Conservation (phyloP, 2,329 filamentous ascomycete species). For the Amauroascus niger region DNA sequence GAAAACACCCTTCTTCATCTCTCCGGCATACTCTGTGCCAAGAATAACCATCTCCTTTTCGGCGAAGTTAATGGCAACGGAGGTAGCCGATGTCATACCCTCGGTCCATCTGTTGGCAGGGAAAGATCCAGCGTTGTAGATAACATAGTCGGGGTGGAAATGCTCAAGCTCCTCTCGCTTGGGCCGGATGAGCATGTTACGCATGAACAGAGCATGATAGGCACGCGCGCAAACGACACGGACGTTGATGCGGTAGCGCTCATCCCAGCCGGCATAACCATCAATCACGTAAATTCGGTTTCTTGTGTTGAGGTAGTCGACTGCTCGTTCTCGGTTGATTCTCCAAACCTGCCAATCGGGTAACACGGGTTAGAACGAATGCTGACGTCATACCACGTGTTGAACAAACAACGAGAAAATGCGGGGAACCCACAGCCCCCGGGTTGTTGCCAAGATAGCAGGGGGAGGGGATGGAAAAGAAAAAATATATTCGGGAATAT, state of each 20-base stretch:
- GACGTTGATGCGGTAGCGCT: conserved; percentile 94
- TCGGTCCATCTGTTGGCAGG: conserved; percentile 96
- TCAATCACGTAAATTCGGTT: conserved; percentile 98
- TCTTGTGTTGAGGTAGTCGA: conserved; percentile 98
- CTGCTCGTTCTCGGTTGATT: conserved; percentile 96
- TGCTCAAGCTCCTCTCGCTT: conserved; percentile 81
- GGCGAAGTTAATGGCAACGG: conserved; percentile 96
- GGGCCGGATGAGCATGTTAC: conserved; percentile 99
- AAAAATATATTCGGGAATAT: background rate
- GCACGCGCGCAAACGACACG: conserved; percentile 96
- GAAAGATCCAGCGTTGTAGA: conserved; percentile 99
- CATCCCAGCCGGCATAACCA: conserved; percentile 95
- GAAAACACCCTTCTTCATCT: conserved; percentile 98
- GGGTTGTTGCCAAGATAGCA: conserved; percentile 8
- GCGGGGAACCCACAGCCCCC: conserved; percentile 10
- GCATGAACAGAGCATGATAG: conserved; percentile 99
- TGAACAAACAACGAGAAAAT: background rate
- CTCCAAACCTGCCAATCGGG: conserved; percentile 72
- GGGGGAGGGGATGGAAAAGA: background rate
- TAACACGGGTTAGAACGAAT: conserved; percentile 10
- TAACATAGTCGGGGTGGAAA: conserved; percentile 98
- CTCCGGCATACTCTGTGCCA: conserved; percentile 94
- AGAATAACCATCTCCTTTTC: conserved; percentile 99
- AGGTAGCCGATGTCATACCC: conserved; percentile 97
- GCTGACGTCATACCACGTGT: conserved; percentile 25